These are phyloP conservation scores for Dendryphion nanum DNA, from an alignment of 2,329 filamentous ascomycete species.

Conservation along the genomic window DNA sequence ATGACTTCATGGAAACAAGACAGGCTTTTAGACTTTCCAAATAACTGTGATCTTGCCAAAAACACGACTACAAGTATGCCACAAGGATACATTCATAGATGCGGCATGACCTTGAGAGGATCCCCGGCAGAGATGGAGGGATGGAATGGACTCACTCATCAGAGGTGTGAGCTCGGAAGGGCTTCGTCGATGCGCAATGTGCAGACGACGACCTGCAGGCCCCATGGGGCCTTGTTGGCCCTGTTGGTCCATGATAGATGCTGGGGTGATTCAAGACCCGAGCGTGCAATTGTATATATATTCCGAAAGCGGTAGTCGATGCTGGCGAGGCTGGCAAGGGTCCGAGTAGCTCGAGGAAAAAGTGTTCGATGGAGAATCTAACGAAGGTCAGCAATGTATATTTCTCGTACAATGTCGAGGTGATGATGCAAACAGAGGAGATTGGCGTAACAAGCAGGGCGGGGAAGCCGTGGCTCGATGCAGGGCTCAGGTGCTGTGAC, in stretches of 20 bases:
- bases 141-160: conserved; percentile 76
- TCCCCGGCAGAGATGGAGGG: conserved; percentile 6
- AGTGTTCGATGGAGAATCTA: conserved; percentile 25
- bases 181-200: conserved; percentile 95
- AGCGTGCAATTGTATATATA: conserved; percentile 19
- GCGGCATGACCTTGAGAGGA: too few species aligned
- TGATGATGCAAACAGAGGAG: conserved; percentile 8
- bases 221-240: conserved; percentile 57
- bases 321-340: conserved; percentile 17
- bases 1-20: too few species aligned
- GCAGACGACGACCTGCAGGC: conserved; percentile 82
- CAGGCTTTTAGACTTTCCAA: too few species aligned
- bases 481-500: neutral
- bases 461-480: conserved; percentile 8
- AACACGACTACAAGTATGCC: too few species aligned
- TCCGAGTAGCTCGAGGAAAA: conserved; percentile 23
- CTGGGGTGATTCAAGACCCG: conserved; percentile 21
- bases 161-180: conserved; percentile 95
- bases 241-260: conserved; percentile 49
- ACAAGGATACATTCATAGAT: too few species aligned
- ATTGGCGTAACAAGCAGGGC: conserved; percentile 10
- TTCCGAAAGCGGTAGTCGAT: conserved; percentile 22
- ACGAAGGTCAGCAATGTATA: conserved; percentile 15
- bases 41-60: too few species aligned
- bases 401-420: neutral